These are phyloP conservation scores for Protomyces inundatus DNA, from an alignment of 1,139 yeast genomes.

Conservation along the genomic window DNA sequence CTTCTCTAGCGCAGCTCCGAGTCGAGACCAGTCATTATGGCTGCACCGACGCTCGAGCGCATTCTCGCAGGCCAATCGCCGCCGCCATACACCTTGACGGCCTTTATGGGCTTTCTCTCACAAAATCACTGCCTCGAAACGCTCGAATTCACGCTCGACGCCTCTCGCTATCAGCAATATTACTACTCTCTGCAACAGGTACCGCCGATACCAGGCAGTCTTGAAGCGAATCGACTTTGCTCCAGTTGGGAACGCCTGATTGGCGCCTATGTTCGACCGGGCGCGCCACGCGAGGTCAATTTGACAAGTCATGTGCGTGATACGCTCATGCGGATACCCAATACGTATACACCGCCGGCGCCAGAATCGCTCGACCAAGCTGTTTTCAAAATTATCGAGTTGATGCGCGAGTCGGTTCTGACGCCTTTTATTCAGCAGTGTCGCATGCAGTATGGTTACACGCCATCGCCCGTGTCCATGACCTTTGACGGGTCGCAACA, in stretches of 20 bases:
- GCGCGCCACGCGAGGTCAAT: constrained; percentile 39
- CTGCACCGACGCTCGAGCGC: constrained; percentile 34
- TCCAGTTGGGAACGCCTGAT: constrained; percentile 37
- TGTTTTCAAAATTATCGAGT: constrained; percentile 35
- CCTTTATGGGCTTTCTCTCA: constrained; percentile 36
- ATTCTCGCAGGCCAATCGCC: constrained; percentile 35
- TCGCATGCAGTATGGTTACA: neutral
- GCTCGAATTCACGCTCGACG: constrained; percentile 39
- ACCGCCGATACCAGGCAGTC: constrained; percentile 20
- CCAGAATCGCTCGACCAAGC: constrained; percentile 35
- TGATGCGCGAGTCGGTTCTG: constrained; percentile 38
- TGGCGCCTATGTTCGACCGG: constrained; percentile 35
- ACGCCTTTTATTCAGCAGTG: constrained; percentile 28
- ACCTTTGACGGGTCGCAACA: neutral
- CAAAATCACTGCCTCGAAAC: constrained; percentile 40
- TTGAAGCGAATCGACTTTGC: constrained; percentile 12
- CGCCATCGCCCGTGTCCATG: neutral
- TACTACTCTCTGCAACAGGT: constrained; percentile 30
- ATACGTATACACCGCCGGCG: constrained; percentile 32
- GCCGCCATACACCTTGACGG: constrained; percentile 36
- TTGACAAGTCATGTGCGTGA: constrained; percentile 36
- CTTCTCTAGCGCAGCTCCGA: too few relatives aligned
- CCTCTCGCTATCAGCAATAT: constrained; percentile 34
- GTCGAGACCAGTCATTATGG: neutral
- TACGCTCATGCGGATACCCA: constrained; percentile 29